A percentile compares a stretch with the other conserved stretches of the same genome.
phyloP scores from a whole-genome alignment of 306 rosid genomes.

The Cicer chorassanicum region DNA sequence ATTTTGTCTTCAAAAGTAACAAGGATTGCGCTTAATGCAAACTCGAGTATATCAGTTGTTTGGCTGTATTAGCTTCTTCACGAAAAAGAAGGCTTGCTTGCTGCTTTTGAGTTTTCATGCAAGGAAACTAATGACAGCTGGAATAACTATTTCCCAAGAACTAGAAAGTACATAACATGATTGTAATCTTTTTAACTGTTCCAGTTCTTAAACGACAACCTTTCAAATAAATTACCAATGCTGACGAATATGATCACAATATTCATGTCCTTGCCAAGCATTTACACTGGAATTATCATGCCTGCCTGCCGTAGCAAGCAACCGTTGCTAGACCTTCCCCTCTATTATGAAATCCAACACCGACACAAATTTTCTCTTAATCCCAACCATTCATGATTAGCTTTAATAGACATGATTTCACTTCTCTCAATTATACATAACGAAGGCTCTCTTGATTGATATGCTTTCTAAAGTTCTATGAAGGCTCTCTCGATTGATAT shows the following conservation, averaged over 20 bases:
- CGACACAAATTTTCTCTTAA: not conserved
- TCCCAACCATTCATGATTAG: not conserved
- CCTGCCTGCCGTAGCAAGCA: not conserved
- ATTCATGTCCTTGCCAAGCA: not conserved
- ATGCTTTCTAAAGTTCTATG: not conserved
- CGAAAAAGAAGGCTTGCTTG: not conserved
- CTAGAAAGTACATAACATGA: not conserved
- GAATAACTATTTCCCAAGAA: not conserved
- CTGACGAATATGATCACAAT: not conserved
- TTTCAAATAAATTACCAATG: not conserved
- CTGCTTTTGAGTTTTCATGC: not conserved
- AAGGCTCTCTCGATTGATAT: not conserved
- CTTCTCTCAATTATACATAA: not conserved
- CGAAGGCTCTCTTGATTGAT: not conserved
- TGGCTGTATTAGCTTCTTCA: not conserved
- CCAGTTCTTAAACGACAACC: not conserved
- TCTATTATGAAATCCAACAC: not conserved
- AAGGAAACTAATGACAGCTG: not conserved
- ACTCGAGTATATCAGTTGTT: not conserved
- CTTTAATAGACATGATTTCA: not conserved
- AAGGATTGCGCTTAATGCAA: not conserved
- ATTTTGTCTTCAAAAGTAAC: constrained; percentile 1
- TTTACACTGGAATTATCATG: not conserved
- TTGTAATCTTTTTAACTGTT: not conserved
- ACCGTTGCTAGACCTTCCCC: not conserved